These are phyloP conservation scores for Ottelia alismoides DNA, from an alignment of 106 monocot species.

Conservation along the genomic window DNA sequence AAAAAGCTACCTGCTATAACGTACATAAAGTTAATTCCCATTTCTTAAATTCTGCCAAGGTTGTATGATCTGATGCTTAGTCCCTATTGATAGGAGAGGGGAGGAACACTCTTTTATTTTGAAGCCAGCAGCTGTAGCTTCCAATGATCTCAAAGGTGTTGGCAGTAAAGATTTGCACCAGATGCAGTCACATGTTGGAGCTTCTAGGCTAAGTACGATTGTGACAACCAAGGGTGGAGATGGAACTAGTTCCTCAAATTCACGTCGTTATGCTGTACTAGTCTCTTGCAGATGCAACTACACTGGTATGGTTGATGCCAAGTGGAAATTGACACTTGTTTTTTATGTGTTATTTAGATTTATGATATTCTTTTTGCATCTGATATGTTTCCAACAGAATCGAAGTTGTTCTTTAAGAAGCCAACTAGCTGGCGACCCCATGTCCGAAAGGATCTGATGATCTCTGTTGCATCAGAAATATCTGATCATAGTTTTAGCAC, in stretches of 20 bases:
- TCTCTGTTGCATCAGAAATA: conserved; percentile 66
- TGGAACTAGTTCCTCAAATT: conserved; percentile 11
- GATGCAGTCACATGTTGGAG: conserved; percentile 19
- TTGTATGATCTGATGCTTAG: background rate
- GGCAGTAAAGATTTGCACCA: conserved; percentile 12
- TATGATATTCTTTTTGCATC: no score
- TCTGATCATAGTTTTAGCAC: conserved; percentile 28
- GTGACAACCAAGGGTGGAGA: conserved; percentile 16
- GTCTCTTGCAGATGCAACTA: conserved; percentile 88
- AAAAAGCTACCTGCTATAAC: no score
- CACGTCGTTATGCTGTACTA: conserved; percentile 60
- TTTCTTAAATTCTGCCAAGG: background rate
- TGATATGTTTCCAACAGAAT: conserved; percentile 41
- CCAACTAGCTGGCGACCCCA: conserved; percentile 73
- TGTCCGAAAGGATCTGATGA: conserved; percentile 60
- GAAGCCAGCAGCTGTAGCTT: conserved; percentile 36
- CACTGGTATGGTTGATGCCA: conserved; percentile 46
- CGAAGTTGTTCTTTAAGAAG: conserved; percentile 88
- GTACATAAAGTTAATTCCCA: no score
- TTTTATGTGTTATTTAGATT: no score
- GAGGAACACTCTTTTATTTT: conserved; percentile 98
- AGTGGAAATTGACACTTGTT: no score
- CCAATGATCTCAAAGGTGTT: conserved; percentile 24
- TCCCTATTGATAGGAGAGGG: conserved; percentile 65
- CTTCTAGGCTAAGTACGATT: conserved; percentile 16